Evolutionary conservation across 768 basidiomycete genomes (phyloP), one percentile per base, ranked within the genome.

Genomic region (Amanita fuliginea): DNA sequence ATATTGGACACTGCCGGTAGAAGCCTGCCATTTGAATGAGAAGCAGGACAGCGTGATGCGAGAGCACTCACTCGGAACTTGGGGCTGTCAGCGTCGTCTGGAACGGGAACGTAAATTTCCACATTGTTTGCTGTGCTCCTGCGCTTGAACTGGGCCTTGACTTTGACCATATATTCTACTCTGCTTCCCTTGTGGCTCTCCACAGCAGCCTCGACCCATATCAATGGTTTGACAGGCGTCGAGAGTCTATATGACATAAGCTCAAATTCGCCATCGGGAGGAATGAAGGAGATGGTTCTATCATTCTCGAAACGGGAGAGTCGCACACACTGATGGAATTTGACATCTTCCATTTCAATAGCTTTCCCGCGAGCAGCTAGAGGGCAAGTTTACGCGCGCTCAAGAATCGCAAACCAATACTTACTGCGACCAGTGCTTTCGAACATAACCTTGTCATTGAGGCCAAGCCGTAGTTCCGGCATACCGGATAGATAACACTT

Each of bases 361-460:
- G 96, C 86, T 67, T 98, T 99, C 10, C 95, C 95, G 10, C 95
- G 81, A 0, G 92, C 83, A 19, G 91, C 90, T 84, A 64, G 26
- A 42, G 22, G 13, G 22, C 11, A 10, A 36, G 16, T 22, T 28
- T 41, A 42, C 45, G 28, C 52, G 50, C 37, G 22, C 14, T 41
- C 41, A 39, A 14, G 14, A 34, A 21, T 43, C 32, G 7, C 26
- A 52, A 28, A 32, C 18, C 21, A 2, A 42, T 24, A 73, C 88
- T 60, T 62, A 94, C 92, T 91, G 58, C 96, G 77, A 16, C 95
- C 95, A 2, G 95, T 97, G 60, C 76, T 89, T 66, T 99, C 96
- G 59, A 98, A 97, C 95, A 99, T 98, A 64, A 97, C 93, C 67
- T 98, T 98, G 71, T 99, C 95, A 66, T 99, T 99, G 50, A 99